Evolutionary conservation across 805 yeast genomes (phyloP).

Genomic region (Suhomyces tanzawaensis): DNA sequence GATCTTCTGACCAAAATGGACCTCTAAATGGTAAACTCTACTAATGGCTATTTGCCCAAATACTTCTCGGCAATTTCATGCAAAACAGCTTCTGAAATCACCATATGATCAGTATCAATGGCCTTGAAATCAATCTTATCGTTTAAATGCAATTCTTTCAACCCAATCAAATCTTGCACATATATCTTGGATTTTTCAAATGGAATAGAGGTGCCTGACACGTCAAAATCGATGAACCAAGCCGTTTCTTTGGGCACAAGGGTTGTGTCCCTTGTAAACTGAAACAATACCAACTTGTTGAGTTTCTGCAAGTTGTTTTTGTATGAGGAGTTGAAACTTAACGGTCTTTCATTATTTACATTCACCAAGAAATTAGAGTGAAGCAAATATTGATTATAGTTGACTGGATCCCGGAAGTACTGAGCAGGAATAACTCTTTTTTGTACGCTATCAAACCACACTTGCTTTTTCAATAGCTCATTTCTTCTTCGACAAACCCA

Average conservation of each 20-base stretch:
- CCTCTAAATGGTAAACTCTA: too few species aligned
- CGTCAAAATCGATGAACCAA: constrained; percentile 57
- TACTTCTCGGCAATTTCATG: constrained; percentile 41
- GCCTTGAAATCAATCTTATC: constrained; percentile 46
- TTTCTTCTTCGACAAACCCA: constrained; percentile 62
- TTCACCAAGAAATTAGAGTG: constrained; percentile 61
- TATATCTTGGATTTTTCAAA: constrained; percentile 51
- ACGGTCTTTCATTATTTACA: constrained; percentile 57
- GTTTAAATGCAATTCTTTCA: constrained; percentile 44
- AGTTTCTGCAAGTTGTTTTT: constrained; percentile 41
- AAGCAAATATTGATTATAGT: constrained; percentile 53
- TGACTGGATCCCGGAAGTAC: constrained; percentile 62
- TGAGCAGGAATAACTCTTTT: constrained; percentile 65
- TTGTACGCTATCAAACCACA: constrained; percentile 60
- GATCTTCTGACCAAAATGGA: too few species aligned
- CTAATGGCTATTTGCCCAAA: too few species aligned
- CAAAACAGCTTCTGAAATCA: constrained; percentile 52
- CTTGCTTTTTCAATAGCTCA: constrained; percentile 51
- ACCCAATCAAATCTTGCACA: constrained; percentile 58
- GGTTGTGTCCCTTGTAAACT: constrained; percentile 62
- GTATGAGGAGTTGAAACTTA: constrained; percentile 37
- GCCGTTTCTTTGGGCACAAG: constrained; percentile 72
- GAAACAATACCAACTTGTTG: constrained; percentile 55
- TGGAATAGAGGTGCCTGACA: constrained; percentile 40
- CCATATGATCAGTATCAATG: constrained; percentile 65